Percentiles rank a stretch among this genome's conserved stretches.
Evolutionary conservation across 768 basidiomycete genomes (phyloP).

Genomic region (Amanita muscaria): DNA sequence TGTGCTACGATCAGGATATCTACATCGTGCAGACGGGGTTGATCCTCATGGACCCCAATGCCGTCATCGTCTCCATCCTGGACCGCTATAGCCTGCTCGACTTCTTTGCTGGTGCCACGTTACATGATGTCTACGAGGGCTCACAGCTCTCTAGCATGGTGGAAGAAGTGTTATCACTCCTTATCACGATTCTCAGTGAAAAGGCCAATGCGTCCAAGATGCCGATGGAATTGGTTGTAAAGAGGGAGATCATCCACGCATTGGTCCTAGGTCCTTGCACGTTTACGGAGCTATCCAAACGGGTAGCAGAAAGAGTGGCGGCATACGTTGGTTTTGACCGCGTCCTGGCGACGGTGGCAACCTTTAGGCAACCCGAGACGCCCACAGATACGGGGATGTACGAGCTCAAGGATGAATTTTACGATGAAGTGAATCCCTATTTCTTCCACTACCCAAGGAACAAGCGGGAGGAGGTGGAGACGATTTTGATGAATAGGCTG

Average conservation of each 20-base stretch:
- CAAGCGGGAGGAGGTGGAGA: slow-evolving; percentile 86
- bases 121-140: slow-evolving; percentile 16
- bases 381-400: slow-evolving; percentile 79
- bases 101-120: slow-evolving; percentile 59
- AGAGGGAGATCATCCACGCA: slow-evolving; percentile 84
- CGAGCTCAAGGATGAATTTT: slow-evolving; percentile 74
- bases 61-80: slow-evolving; percentile 76
- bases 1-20: slow-evolving; percentile 92
- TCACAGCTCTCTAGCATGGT: slow-evolving; percentile 78
- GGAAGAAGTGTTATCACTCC: slow-evolving; percentile 82
- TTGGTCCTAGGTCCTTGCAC: slow-evolving; percentile 82
- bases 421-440: slow-evolving; percentile 88
- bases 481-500: slow-evolving; percentile 54
- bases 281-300: slow-evolving; percentile 86
- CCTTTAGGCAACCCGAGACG: slow-evolving; percentile 73
- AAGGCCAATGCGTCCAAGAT: slow-evolving; percentile 64
- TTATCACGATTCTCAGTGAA: slow-evolving; percentile 84
- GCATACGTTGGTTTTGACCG: slow-evolving; percentile 79
- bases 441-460: slow-evolving; percentile 95
- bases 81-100: slow-evolving; percentile 79
- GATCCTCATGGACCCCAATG: slow-evolving; percentile 66
- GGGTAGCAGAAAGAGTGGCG: slow-evolving; percentile 81
- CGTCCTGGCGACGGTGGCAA: slow-evolving; percentile 69
- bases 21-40: slow-evolving; percentile 84
- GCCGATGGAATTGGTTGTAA: slow-evolving; percentile 52